Conservation (phyloP, 164 flowering plant species). For the Houttuynia cordata region DNA sequence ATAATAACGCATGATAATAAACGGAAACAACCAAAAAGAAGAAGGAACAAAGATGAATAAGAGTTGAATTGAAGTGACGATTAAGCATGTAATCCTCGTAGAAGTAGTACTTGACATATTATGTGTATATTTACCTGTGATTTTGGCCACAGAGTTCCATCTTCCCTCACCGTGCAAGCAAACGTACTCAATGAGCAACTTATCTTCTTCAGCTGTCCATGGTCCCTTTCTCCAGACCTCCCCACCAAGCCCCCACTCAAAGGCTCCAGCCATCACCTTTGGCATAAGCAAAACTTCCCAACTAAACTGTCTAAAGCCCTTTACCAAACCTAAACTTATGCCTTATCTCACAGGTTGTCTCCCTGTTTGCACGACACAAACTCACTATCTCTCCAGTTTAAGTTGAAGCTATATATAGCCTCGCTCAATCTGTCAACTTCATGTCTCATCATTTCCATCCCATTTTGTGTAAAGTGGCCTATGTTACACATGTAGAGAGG, state of each 20-base stretch:
- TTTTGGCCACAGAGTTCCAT: slow-evolving; percentile 77
- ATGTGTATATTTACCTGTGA: slow-evolving; percentile 39
- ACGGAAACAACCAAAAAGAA: too few species aligned
- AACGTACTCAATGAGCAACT: slow-evolving; percentile 67
- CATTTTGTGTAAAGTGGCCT: slow-evolving; percentile 4
- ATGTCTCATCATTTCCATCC: slow-evolving; percentile 35
- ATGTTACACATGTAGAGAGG: background rate
- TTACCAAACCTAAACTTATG: slow-evolving; percentile 11
- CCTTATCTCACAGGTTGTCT: slow-evolving; percentile 8
- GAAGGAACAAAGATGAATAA: too few species aligned
- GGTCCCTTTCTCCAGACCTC: slow-evolving; percentile 87
- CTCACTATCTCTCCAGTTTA: slow-evolving; percentile 14
- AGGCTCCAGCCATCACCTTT: slow-evolving; percentile 23
- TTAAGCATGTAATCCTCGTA: too few species aligned
- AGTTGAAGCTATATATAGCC: slow-evolving; percentile 7
- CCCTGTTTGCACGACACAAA: slow-evolving; percentile 26
- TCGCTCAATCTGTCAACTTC: background rate
- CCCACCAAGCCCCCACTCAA: slow-evolving; percentile 44
- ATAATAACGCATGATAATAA: background rate
- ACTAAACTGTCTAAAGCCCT: too few species aligned
- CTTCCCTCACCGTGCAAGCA: slow-evolving; percentile 79
- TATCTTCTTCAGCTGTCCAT: slow-evolving; percentile 92
- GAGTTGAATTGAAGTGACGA: background rate
- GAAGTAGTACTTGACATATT: background rate
- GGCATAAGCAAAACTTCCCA: too few species aligned